Evolutionary conservation across 345 rosid genomes (phyloP), one percentile per base, ranked within the genome.

Genomic region (Linum trigynum): DNA sequence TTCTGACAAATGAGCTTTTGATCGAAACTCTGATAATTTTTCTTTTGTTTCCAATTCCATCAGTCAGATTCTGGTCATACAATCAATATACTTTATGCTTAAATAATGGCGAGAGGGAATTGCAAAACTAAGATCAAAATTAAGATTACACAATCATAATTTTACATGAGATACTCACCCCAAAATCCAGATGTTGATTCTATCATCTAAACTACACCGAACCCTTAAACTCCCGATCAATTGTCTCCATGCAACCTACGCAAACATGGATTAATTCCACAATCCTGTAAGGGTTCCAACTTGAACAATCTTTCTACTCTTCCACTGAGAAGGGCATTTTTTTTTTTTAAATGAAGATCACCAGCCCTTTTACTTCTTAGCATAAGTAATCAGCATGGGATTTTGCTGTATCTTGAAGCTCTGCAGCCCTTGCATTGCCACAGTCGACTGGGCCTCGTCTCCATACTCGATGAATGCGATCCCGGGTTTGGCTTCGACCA

Each of bases 401-500:
- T 88, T 86, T 64, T 86, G 94, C 55, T 78, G 79, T 55, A 92
- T 78, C 83, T 87, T 94, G 70, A 80, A 86, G 68, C 88, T 81
- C 76, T 90, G 97, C 64, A 90, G 95, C 37, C 70, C 85, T 61
- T 86, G 96, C 97, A 94, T 82, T 5, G 97, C 99, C 3, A 79
- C 82, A 0, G 95, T 84, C 17, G 99, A 81, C 65, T 88, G 99
- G 88, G 85, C 79, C 83, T 94, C 99, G 23, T 94, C 91, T 16
- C 79, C 79, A 64, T 72, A 90, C 82, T 90, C 99, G 10, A 94
- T 92, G 69, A 94, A 94, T 76, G 99, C 99, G 6, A 94, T 94
- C 38, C 99, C 97, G 0, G 99, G 99, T 76, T 94, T 94, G 55
- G 99, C 72, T 74, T 91, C 99, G 67, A 94, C 80, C 96, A 88